Percentiles rank a stretch among this genome's conserved stretches.
phyloP scores from a whole-genome alignment of 805 yeast species.

The Zygosaccharomyces lentus region DNA sequence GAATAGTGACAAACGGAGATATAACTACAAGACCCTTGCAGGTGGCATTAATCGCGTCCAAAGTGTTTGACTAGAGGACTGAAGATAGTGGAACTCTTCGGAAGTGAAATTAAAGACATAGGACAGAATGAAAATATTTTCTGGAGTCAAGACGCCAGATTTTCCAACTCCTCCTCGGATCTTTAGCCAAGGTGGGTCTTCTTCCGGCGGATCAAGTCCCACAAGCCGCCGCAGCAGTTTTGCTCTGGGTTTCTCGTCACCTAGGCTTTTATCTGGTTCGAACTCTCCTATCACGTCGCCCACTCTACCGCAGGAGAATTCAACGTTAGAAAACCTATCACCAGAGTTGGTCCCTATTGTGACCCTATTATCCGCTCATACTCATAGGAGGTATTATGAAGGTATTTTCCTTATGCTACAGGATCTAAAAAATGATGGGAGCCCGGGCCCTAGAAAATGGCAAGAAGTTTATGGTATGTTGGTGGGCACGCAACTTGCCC shows the following conservation, averaged over 20 bases:
- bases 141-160: constrained; percentile 27
- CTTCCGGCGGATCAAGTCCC: constrained; percentile 10
- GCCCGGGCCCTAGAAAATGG: constrained; percentile 83
- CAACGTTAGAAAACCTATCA: constrained; percentile 23
- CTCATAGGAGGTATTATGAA: constrained; percentile 69
- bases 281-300: constrained; percentile 17
- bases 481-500: constrained; percentile 85
- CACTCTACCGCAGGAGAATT: constrained; percentile 17
- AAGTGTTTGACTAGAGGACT: not conserved
- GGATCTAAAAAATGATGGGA: constrained; percentile 79
- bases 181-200: constrained; percentile 17
- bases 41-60: not conserved
- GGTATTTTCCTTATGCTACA: constrained; percentile 71
- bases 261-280: constrained; percentile 20
- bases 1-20: not conserved
- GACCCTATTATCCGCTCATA: constrained; percentile 66
- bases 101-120: not conserved
- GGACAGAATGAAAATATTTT: constrained; percentile 29
- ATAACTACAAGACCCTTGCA: not conserved
- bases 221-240: constrained; percentile 11
- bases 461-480: constrained; percentile 87
- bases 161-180: constrained; percentile 28
- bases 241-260: constrained; percentile 21
- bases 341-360: constrained; percentile 61
- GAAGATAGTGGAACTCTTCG: constrained; percentile 1